Conservation (phyloP, 2,329 filamentous ascomycete genomes). For the Gnomoniopsis smithogilvyi region DNA sequence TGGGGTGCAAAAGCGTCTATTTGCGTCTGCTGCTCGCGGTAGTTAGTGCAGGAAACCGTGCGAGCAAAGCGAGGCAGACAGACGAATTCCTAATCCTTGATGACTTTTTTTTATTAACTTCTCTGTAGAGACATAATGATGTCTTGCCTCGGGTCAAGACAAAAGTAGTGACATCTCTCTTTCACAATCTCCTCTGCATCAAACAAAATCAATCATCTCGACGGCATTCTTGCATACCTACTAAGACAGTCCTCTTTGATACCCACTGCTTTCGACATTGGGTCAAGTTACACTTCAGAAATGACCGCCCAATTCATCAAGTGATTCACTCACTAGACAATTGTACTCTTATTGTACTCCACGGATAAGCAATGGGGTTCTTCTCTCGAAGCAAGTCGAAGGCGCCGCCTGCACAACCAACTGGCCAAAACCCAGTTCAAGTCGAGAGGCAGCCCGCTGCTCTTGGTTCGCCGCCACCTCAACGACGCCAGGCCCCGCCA, state of each 20-base stretch:
- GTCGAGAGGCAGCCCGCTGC: not conserved
- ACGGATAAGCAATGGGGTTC: constrained; percentile 17
- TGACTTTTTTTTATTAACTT: not conserved
- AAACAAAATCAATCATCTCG: not conserved
- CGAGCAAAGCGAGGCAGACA: not conserved
- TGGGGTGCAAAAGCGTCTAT: constrained; percentile 3
- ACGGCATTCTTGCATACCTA: not conserved
- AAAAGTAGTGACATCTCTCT: not conserved
- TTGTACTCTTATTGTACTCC: not conserved
- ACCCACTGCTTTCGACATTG: not conserved
- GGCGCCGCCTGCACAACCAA: constrained; percentile 3
- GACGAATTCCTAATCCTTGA: not conserved
- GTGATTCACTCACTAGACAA: not conserved
- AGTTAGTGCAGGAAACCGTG: not conserved
- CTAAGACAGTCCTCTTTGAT: not conserved
- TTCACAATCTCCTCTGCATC: not conserved
- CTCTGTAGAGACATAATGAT: not conserved
- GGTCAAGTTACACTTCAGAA: not conserved
- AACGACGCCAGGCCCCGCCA: not conserved
- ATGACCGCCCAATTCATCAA: not conserved
- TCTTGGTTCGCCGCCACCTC: not conserved
- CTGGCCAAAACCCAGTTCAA: constrained; percentile 1
- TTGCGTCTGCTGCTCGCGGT: not conserved
- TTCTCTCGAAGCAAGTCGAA: constrained; percentile 15
- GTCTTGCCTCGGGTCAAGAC: not conserved